phyloP scores from a whole-genome alignment of 2,329 filamentous ascomycete species.

The Aureobasidium sp. region DNA sequence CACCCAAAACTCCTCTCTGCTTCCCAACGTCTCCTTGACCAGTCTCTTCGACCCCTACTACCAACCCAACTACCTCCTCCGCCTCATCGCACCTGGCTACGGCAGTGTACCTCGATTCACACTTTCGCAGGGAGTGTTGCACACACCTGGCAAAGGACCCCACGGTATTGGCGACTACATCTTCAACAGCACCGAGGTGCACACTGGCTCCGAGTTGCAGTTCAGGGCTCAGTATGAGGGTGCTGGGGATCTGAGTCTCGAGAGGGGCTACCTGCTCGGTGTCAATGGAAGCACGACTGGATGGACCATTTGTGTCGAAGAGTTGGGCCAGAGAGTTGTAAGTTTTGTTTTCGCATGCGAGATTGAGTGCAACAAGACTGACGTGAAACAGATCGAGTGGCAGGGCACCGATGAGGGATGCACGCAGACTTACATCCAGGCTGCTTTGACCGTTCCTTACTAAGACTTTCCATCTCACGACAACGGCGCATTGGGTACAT shows the following conservation, averaged over 20 bases:
- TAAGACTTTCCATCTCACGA: conserved; percentile 12
- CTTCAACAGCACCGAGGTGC: conserved; percentile 28
- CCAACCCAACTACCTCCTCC: conserved; percentile 28
- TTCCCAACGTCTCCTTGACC: conserved; percentile 31
- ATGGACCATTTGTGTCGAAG: conserved; percentile 33
- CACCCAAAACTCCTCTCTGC: conserved; percentile 24
- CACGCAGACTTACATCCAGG: conserved; percentile 31
- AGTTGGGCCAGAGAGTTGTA: conserved; percentile 27
- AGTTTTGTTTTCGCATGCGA: conserved; percentile 16
- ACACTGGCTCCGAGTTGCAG: conserved; percentile 23
- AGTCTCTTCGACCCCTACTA: conserved; percentile 33
- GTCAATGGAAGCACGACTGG: conserved; percentile 30
- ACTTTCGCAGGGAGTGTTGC: conserved; percentile 27
- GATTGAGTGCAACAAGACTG: background rate
- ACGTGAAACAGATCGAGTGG: conserved; percentile 27
- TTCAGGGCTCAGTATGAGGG: conserved; percentile 24
- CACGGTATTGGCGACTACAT: conserved; percentile 23
- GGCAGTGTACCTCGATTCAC: conserved; percentile 33
- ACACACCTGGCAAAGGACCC: conserved; percentile 24
- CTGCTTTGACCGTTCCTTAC: conserved; percentile 31
- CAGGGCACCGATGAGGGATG: conserved; percentile 30
- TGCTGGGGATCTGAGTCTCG: conserved; percentile 24
- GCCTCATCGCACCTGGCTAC: conserved; percentile 32
- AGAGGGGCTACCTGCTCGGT: conserved; percentile 30
- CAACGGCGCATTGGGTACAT: background rate